Evolutionary conservation across 2,329 filamentous ascomycete genomes (phyloP), one percentile per base, ranked within the genome.

Genomic region (Pseudodiploospora longispora): DNA sequence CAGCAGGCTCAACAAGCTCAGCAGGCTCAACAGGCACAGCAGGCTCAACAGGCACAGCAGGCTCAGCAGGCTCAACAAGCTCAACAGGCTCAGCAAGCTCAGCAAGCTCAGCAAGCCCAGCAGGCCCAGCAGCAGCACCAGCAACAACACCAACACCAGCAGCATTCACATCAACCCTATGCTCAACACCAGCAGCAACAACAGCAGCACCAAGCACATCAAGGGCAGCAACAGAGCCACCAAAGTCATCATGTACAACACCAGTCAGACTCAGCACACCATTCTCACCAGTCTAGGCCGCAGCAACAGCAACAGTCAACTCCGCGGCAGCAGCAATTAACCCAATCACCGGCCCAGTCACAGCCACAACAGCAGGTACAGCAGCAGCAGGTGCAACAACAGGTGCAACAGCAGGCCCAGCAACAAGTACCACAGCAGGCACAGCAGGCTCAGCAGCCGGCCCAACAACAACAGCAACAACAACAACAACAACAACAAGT

Each of bases 21-120:
- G 10, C 53, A 54, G 4, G 57, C 59, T 9, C 57, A 58, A 29
- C 61, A 59, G 7, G 55, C 58, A 19, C 55, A 58, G 27, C 59
- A 58, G 10, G 50, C 53, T 6, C 57, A 56, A 7, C 60, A 62
- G 6, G 46, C 47, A 10, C 46, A 48, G 12, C 45, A 42, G 2
- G 47, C 47, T 8, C 42, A 41, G n/a, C 52, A 47, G 12, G 32
- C 31, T 6, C 43, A 44, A 12, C 50, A 49, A 19, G 46, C 33
- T n/a, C 48, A 50, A 5, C 53, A 57, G 12, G 40, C 47, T 4
- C 46, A 44, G n/a, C 46, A 48, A 27, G 50, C 47, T 7, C 47
- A 51, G 19, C 44, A 47, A 12, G 48, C 50, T 28, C 54, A 49
- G n/a, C 50, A 49, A 10, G 48, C 52, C 10, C 45, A 44, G 4